phyloP scores from a whole-genome alignment of 2,329 filamentous ascomycete species.

The Sarocladium brachiariae region DNA sequence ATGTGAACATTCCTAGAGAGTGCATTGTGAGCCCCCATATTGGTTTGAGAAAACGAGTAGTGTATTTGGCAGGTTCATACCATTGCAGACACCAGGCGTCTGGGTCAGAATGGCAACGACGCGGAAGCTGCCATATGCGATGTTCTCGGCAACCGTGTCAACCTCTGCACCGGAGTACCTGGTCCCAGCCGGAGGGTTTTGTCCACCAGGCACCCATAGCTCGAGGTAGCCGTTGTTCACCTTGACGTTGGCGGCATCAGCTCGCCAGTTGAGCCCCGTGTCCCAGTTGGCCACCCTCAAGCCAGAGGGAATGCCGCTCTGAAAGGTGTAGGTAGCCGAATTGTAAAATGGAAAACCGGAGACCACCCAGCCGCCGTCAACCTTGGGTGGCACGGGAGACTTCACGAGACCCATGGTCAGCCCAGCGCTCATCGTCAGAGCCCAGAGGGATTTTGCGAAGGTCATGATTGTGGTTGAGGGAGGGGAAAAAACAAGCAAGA shows the following conservation, averaged over 20 bases:
- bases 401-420: not conserved
- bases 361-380: conserved; percentile 7
- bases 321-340: conserved; percentile 14
- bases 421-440: not conserved
- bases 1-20: conserved; percentile 23
- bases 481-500: not conserved
- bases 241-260: conserved; percentile 14
- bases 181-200: conserved; percentile 18
- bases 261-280: conserved; percentile 12
- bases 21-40: no score
- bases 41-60: no score
- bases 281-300: conserved; percentile 19
- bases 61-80: conserved; percentile 14
- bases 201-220: conserved; percentile 20
- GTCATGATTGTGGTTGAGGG: no score
- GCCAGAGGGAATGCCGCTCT: conserved; percentile 17
- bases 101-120: conserved; percentile 23
- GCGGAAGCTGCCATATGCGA: conserved; percentile 23
- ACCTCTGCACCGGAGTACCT: conserved; percentile 19
- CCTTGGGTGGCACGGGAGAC: conserved; percentile 4
- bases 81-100: conserved; percentile 24
- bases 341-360: conserved; percentile 3
- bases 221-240: conserved; percentile 22
- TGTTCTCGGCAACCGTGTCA: conserved; percentile 19
- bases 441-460: not conserved